Base-by-base conservation (phyloP, 208 protist genomes). In the Novymonas esmeraldas region DNA sequence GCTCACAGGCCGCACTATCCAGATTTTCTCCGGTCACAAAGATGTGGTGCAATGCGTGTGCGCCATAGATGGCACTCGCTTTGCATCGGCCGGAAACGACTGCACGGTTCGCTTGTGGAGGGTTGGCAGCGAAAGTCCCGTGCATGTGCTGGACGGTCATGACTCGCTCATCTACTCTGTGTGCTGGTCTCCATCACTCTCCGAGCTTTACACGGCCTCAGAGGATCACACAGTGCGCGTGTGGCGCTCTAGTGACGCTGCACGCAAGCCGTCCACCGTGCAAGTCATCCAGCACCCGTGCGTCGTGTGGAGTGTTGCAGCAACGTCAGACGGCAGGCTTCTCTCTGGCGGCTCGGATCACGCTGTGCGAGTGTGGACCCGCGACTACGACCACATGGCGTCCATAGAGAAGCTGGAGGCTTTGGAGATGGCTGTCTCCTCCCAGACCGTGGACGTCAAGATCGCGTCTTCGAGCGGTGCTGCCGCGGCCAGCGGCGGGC, bases 161-260 rank as follows among this genome's bases (percentile, higher is more conserved):
- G 65, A 79, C 29, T 91, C 82, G 26, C 79, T 93, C 7, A 68
- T 96, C 10, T 96, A 93, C 77, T 71, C 76, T 1, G 62, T 95
- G 11, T 65, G 56, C 44, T 94, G 79, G 66, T 79, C 79, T 61
- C 54, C 67, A 9, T 33, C 31, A 6, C 79, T 75, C 16, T 52
- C 51, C n/a, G 66, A 91, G 65, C 80, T 97, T 45, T 80, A 93
- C 26, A 89, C 93, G 7, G 72, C 71, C 34, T 94, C 93, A 28
- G 94, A 98, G 50, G 95, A 98, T 62, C 63, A 79, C 62, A 93
- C 89, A 3, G 75, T 97, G 29, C 79, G 81, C n/a, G 78, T 98
- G 6, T 98, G 89, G 84, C 59, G 64, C 14, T 51, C 56, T 31
- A 50, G 31, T 2, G 46, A 16, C 6, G 34, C 18, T 5, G 38